A percentile compares a stretch with the other conserved stretches of the same genome.
Evolutionary conservation across 2,329 filamentous ascomycete genomes (phyloP).

Genomic region (Fusarium sp.): DNA sequence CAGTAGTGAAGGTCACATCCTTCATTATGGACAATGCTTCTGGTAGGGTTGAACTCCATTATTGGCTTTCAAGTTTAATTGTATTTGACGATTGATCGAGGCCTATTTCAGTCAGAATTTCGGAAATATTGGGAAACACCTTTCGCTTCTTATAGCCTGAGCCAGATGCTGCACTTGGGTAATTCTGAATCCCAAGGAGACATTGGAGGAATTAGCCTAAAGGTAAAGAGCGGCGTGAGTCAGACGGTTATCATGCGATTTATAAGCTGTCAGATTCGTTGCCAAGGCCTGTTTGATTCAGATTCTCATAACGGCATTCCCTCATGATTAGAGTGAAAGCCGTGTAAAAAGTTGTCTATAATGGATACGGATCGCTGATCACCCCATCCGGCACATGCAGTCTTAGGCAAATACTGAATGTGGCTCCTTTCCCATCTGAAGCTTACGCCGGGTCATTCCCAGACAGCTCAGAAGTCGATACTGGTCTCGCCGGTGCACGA

Average conservation of each 20-base stretch:
- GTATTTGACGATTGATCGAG: rapidly evolving
- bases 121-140: rapidly evolving
- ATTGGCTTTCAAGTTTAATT: rapidly evolving
- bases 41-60: not conserved
- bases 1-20: slow-evolving; percentile 10
- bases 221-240: rapidly evolving
- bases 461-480: not conserved
- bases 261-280: not conserved
- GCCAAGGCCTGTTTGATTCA: not conserved
- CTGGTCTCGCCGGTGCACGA: not conserved
- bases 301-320: not conserved
- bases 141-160: rapidly evolving
- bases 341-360: rapidly evolving
- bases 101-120: rapidly evolving
- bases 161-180: rapidly evolving
- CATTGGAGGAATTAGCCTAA: not conserved
- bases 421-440: rapidly evolving
- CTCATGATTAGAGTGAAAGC: rapidly evolving
- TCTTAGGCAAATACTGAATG: not conserved
- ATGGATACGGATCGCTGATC: rapidly evolving
- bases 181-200: rapidly evolving
- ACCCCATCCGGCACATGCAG: not conserved
- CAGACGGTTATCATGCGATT: not conserved
- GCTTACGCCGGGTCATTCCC: not conserved
- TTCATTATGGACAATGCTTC: not conserved